phyloP scores from a whole-genome alignment of 1,284 basidiomycete species.

The Cryptococcus depauperatus region DNA sequence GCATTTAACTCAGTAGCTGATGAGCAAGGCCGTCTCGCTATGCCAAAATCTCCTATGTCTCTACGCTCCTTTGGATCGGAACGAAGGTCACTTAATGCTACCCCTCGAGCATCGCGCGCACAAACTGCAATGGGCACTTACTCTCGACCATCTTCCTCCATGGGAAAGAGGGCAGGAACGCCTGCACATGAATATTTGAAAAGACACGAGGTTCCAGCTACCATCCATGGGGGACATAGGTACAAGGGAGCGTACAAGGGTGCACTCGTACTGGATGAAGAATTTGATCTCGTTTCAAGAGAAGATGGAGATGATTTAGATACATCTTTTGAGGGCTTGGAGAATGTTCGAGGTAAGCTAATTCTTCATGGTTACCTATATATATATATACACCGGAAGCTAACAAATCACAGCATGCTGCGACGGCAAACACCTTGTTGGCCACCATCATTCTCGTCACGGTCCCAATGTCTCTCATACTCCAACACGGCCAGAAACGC shows the following conservation, averaged over 20 bases:
- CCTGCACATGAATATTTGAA: slow-evolving; percentile 80
- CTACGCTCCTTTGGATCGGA: slow-evolving; percentile 31
- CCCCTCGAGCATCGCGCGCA: slow-evolving; percentile 29
- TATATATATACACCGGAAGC: neutral
- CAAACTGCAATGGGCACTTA: slow-evolving; percentile 50
- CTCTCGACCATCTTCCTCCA: slow-evolving; percentile 46
- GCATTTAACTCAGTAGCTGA: slow-evolving; percentile 28
- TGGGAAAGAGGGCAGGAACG: slow-evolving; percentile 76
- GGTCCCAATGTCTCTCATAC: slow-evolving; percentile 45
- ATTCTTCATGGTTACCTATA: neutral
- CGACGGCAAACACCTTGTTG: slow-evolving; percentile 70
- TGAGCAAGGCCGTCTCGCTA: slow-evolving; percentile 31
- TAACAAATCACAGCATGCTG: slow-evolving; percentile 59
- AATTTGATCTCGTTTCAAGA: slow-evolving; percentile 52
- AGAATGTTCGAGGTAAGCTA: slow-evolving; percentile 63
- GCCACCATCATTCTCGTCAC: slow-evolving; percentile 54
- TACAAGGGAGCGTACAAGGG: slow-evolving; percentile 40
- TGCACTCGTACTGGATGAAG: slow-evolving; percentile 46
- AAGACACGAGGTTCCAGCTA: slow-evolving; percentile 48
- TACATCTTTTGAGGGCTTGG: slow-evolving; percentile 81
- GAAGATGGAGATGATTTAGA: slow-evolving; percentile 63
- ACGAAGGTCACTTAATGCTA: slow-evolving; percentile 23
- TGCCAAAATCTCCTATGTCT: slow-evolving; percentile 30
- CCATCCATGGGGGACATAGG: slow-evolving; percentile 37
- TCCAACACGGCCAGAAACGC: slow-evolving; percentile 25